Evolutionary conservation across 352 stramenopile genomes (phyloP).

Genomic region (Phytophthora pisi): DNA sequence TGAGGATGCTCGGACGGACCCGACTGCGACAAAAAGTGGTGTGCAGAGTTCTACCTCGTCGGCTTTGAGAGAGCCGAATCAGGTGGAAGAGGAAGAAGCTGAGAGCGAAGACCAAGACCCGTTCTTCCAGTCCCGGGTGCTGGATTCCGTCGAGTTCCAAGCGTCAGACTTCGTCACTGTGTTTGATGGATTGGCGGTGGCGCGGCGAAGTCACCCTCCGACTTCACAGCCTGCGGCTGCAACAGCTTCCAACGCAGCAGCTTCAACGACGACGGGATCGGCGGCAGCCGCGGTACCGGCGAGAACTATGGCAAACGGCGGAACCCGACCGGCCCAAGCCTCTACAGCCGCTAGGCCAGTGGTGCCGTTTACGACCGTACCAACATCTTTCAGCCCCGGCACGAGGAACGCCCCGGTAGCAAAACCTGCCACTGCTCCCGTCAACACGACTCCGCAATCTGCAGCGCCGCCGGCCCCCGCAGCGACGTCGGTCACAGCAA

Average conservation of each 20-base stretch:
- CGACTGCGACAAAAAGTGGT: background rate
- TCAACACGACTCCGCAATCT: background rate
- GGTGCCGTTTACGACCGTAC: background rate
- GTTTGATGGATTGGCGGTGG: slow-evolving; percentile 45
- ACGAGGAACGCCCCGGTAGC: slow-evolving; percentile 1
- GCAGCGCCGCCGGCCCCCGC: background rate
- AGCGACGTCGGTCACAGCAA: background rate
- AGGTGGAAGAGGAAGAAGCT: background rate
- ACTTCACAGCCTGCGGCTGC: slow-evolving; percentile 3
- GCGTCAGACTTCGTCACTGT: slow-evolving; percentile 48
- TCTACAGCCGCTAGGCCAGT: background rate
- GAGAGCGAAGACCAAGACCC: slow-evolving; percentile 1
- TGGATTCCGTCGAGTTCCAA: slow-evolving; percentile 48
- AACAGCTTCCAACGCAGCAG: slow-evolving; percentile 10
- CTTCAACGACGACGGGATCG: slow-evolving; percentile 8
- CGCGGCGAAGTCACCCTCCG: slow-evolving; percentile 39
- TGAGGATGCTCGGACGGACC: background rate
- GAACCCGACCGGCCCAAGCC: slow-evolving; percentile 3
- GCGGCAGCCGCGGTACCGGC: background rate
- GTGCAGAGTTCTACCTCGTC: background rate
- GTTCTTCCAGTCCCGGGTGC: slow-evolving; percentile 46
- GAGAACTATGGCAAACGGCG: slow-evolving; percentile 5
- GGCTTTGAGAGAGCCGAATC: background rate
- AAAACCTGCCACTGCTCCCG: background rate
- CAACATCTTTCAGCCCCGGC: background rate